Evolutionary conservation across 2,329 filamentous ascomycete genomes (phyloP).

Genomic region (Colletotrichum incanum): DNA sequence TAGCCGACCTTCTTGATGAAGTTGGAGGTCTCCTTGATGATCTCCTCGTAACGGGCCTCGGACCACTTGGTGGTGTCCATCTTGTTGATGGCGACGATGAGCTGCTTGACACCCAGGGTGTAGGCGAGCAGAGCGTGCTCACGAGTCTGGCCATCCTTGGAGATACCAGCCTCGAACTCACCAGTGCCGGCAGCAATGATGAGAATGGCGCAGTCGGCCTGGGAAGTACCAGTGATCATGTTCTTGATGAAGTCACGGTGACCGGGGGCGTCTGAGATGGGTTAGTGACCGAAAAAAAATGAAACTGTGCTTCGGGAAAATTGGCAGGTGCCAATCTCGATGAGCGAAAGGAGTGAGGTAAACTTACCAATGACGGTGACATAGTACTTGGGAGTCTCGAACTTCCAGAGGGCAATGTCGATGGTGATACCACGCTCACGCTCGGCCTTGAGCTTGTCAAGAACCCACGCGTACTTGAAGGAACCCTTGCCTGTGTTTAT

Average conservation of each 20-base stretch:
- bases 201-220: constrained; percentile 99
- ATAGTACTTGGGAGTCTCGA: constrained; percentile 98
- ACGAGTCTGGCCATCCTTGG: constrained; percentile 99
- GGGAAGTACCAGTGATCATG: constrained; percentile 99
- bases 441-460: constrained; percentile 99
- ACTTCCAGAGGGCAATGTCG: constrained; percentile 99
- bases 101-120: constrained; percentile 99
- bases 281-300: constrained; percentile 6
- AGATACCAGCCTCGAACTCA: constrained; percentile 99
- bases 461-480: constrained; percentile 98
- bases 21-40: constrained; percentile 99
- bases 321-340: not conserved
- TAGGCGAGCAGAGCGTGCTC: constrained; percentile 99
- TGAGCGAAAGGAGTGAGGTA: not conserved
- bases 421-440: constrained; percentile 99
- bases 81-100: constrained; percentile 99
- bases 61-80: constrained; percentile 99
- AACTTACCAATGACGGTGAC: constrained; percentile 95
- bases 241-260: constrained; percentile 99
- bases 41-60: constrained; percentile 96
- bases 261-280: constrained; percentile 85
- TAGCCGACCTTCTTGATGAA: constrained; percentile 99
- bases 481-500: constrained; percentile 97
- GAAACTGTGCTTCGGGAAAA: not conserved
- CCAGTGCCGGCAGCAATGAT: constrained; percentile 99